A percentile compares a stretch with the other conserved stretches of the same genome.
Conservation (phyloP, 129 eudicot genomes). For the Lonicera japonica region DNA sequence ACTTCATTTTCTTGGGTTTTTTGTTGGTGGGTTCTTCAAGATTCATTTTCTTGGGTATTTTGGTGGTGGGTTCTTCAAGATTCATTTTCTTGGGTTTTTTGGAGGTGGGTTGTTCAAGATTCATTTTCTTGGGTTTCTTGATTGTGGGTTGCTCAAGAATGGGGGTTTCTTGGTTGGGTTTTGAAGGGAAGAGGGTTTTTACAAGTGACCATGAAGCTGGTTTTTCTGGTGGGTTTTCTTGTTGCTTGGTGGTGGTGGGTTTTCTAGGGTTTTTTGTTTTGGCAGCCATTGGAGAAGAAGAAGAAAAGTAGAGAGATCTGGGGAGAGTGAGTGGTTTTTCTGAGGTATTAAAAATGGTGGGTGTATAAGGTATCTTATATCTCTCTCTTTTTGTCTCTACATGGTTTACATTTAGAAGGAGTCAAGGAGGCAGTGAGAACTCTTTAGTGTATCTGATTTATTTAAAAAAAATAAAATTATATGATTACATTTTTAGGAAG, state of each 20-base stretch:
- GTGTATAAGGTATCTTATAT: no score
- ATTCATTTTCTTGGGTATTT: conserved; percentile 9
- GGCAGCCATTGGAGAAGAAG: conserved; percentile 22
- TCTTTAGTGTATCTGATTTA: no score
- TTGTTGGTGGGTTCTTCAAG: conserved; percentile 22
- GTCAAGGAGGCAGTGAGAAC: conserved; percentile 1
- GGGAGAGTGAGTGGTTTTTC: background rate
- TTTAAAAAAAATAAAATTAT: no score
- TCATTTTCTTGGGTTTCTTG: conserved; percentile 11
- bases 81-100: conserved; percentile 10
- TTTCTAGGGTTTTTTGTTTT: conserved; percentile 21
- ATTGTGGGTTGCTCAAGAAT: conserved; percentile 2
- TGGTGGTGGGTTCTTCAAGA: conserved; percentile 13
- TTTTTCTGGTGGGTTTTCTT: conserved; percentile 11
- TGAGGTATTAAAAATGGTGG: conserved; percentile 1
- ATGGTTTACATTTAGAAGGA: conserved; percentile 11
- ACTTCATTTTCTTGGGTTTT: conserved; percentile 38
- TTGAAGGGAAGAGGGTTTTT: conserved; percentile 60
- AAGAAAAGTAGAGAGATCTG: background rate
- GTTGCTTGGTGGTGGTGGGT: conserved; percentile 19
- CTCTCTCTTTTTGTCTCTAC: background rate
- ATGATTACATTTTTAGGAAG: no score
- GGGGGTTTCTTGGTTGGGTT: conserved; percentile 29
- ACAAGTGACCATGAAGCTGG: conserved; percentile 54
- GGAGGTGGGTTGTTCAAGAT: conserved; percentile 10